Conservation (phyloP, 2,329 filamentous ascomycete species). For the Cordyceps farinosa region DNA sequence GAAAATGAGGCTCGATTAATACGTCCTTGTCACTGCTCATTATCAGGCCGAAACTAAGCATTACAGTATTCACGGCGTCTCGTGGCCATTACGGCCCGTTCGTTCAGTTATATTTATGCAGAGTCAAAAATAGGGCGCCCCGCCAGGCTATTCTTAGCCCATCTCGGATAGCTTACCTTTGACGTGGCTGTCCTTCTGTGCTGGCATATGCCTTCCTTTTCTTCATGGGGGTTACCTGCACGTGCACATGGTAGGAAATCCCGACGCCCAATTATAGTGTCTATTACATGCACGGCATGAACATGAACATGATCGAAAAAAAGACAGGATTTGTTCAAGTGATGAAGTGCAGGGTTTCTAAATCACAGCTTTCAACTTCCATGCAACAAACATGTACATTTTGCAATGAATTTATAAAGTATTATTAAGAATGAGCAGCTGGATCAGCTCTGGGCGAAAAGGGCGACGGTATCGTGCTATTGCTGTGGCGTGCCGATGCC, state of each 20-base stretch:
- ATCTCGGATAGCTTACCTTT: not conserved
- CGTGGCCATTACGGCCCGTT: not conserved
- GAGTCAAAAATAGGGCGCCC: not conserved
- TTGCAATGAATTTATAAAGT: no score
- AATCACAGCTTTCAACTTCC: no score
- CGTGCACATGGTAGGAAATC: not conserved
- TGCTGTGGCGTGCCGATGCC: not conserved
- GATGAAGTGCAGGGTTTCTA: no score
- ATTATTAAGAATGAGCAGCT: not conserved
- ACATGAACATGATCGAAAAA: no score
- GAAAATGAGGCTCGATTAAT: not conserved
- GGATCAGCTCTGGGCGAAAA: no score
- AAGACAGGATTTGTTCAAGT: no score
- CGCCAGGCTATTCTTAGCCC: slow-evolving; percentile 1
- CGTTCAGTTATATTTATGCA: not conserved
- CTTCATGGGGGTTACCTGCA: not conserved
- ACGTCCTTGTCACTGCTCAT: no score
- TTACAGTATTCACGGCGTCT: not conserved
- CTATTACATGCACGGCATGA: not conserved
- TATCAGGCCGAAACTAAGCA: no score
- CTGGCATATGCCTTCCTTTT: not conserved
- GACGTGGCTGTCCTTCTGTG: not conserved
- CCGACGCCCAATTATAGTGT: not conserved
- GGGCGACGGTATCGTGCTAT: not conserved
- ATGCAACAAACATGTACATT: no score